phyloP scores from a whole-genome alignment of 2,329 filamentous ascomycete species.

The Thermoascus crustaceus region DNA sequence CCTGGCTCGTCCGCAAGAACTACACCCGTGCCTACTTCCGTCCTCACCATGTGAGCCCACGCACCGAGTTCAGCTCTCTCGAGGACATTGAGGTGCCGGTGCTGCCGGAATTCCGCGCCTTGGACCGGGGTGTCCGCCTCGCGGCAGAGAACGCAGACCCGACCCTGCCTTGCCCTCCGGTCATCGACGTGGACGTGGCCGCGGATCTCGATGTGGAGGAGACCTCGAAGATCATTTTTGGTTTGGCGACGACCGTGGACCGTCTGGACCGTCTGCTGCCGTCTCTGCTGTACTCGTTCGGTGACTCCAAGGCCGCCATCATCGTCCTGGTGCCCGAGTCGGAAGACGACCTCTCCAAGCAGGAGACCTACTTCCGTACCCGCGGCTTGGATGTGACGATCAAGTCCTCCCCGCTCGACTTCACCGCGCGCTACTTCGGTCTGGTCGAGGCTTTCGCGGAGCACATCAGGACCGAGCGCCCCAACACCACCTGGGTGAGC shows the following conservation, averaged over 20 bases:
- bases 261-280: slow-evolving; percentile 33
- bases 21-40: slow-evolving; percentile 37
- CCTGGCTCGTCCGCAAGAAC: slow-evolving; percentile 38
- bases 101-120: slow-evolving; percentile 28
- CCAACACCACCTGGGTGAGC: slow-evolving; percentile 34
- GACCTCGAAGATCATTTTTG: slow-evolving; percentile 35
- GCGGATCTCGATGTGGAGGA: slow-evolving; percentile 32
- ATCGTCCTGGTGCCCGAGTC: slow-evolving; percentile 35
- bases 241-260: slow-evolving; percentile 36
- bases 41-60: slow-evolving; percentile 26
- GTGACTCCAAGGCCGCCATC: slow-evolving; percentile 32
- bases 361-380: slow-evolving; percentile 35
- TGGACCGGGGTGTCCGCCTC: slow-evolving; percentile 33
- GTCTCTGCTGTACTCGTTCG: slow-evolving; percentile 36
- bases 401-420: slow-evolving; percentile 32
- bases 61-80: slow-evolving; percentile 31
- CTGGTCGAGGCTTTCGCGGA: slow-evolving; percentile 34
- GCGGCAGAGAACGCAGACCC: slow-evolving; percentile 24
- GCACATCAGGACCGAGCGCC: slow-evolving; percentile 30
- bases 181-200: slow-evolving; percentile 34
- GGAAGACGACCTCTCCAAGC: slow-evolving; percentile 30
- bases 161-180: slow-evolving; percentile 29
- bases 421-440: slow-evolving; percentile 37
- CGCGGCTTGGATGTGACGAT: slow-evolving; percentile 34
- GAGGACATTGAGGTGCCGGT: slow-evolving; percentile 32